Conservation (phyloP, 768 basidiomycete genomes). For the Kondoa subrosea region DNA sequence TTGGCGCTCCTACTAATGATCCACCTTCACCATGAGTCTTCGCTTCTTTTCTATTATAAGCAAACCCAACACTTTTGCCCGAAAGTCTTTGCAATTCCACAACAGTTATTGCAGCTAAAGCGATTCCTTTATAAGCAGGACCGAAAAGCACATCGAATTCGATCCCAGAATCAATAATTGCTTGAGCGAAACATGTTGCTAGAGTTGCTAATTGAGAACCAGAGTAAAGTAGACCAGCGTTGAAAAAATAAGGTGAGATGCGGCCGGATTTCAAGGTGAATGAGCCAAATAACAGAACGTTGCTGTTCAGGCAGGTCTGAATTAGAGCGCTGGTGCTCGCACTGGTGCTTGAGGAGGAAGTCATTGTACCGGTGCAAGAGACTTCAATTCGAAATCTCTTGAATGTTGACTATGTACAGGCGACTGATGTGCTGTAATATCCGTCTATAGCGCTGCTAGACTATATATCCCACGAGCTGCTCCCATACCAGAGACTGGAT, state of each 20-base stretch:
- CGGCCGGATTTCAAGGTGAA: conserved; percentile 91
- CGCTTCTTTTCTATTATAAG: conserved; percentile 84
- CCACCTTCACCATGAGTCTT: conserved; percentile 97
- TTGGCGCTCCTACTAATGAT: conserved; percentile 62
- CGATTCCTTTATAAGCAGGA: conserved; percentile 93
- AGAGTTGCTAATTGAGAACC: conserved; percentile 63
- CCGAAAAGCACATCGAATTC: conserved; percentile 56
- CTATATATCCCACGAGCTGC: too few relatives aligned
- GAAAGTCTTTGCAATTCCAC: conserved; percentile 55
- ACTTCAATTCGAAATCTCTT: too few relatives aligned
- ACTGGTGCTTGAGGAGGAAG: too few relatives aligned
- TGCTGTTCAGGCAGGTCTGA: conserved; percentile 12
- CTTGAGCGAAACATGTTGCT: conserved; percentile 64
- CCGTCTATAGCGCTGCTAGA: too few relatives aligned
- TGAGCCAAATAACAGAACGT: conserved; percentile 50
- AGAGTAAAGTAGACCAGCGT: conserved; percentile 70
- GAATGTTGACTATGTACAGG: too few relatives aligned
- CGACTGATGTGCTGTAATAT: too few relatives aligned
- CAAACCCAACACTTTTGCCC: conserved; percentile 54
- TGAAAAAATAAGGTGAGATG: conserved; percentile 91
- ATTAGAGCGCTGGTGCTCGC: too few relatives aligned
- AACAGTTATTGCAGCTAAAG: conserved; percentile 70
- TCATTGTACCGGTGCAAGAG: too few relatives aligned
- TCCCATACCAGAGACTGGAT: too few relatives aligned
- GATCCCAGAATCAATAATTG: conserved; percentile 46